phyloP scores from a whole-genome alignment of 139 green algal genomes.

The Chlorella ohadii region DNA sequence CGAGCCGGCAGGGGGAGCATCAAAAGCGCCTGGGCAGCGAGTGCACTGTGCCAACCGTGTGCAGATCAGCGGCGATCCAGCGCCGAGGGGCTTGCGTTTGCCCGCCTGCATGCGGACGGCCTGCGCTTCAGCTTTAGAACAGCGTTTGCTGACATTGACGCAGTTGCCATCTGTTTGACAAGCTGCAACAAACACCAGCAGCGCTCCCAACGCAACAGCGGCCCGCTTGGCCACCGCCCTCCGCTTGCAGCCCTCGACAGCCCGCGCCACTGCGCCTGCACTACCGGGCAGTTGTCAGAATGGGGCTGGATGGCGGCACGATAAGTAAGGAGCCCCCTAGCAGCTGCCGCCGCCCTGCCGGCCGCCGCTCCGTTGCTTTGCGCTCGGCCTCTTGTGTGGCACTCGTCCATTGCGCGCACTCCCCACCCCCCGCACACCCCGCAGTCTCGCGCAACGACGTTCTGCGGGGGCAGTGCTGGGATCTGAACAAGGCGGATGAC shows the following conservation, averaged over 20 bases:
- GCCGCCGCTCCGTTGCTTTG: not conserved
- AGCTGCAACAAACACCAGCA: too few relatives aligned
- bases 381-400: not conserved
- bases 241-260: not conserved
- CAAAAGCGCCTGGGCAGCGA: too few relatives aligned
- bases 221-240: not conserved
- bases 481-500: conserved; percentile 41
- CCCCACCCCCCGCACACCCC: not conserved
- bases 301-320: conserved; percentile 56
- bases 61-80: too few relatives aligned
- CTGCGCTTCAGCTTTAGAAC: too few relatives aligned
- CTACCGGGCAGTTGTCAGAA: not conserved
- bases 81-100: too few relatives aligned
- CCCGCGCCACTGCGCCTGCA: too few relatives aligned
- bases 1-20: too few relatives aligned
- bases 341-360: not conserved
- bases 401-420: too few relatives aligned
- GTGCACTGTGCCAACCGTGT: too few relatives aligned
- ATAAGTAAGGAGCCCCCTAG: not conserved
- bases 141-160: not conserved
- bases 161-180: too few relatives aligned
- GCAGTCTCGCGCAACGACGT: conserved; percentile 51
- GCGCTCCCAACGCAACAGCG: too few relatives aligned
- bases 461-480: conserved; percentile 47
- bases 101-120: too few relatives aligned